These are phyloP conservation scores for Kuraishia floccosa DNA, from an alignment of 805 yeast species.

Conservation along the genomic window DNA sequence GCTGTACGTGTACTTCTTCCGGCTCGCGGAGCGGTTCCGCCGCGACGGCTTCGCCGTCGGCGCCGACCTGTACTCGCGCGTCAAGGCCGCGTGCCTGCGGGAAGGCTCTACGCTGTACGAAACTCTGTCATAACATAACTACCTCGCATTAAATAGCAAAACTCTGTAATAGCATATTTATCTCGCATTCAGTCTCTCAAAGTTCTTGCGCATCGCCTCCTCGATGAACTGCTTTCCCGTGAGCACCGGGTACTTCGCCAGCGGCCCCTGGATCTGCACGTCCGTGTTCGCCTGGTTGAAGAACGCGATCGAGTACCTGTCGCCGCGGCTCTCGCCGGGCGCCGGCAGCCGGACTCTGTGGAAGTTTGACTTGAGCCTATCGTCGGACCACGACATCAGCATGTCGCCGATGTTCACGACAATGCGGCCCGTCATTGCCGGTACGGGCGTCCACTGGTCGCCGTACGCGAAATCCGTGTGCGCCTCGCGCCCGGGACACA, in stretches of 20 bases:
- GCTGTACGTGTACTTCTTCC: no score
- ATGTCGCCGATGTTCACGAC: conserved; percentile 25
- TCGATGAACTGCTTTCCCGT: conserved; percentile 21
- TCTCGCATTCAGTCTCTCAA: conserved; percentile 1
- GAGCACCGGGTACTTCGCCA: conserved; percentile 13
- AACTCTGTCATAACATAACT: no score
- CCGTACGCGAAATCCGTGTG: conserved; percentile 21
- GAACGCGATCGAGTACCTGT: conserved; percentile 20
- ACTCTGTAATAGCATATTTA: no score
- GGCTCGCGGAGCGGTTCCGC: no score
- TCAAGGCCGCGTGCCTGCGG: no score
- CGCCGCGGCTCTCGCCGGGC: conserved; percentile 15
- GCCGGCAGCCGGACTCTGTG: conserved; percentile 21
- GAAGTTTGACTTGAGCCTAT: conserved; percentile 19
- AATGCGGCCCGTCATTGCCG: conserved; percentile 20
- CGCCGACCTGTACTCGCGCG: no score
- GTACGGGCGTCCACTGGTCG: conserved; percentile 22
- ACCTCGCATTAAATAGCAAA: no score
- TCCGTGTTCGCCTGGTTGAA: conserved; percentile 24
- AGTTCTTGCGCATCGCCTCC: conserved; percentile 21
- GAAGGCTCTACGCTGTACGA: no score
- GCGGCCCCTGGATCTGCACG: conserved; percentile 17
- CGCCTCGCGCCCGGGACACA: conserved; percentile 24
- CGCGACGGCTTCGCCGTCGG: no score
- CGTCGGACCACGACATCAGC: conserved; percentile 27